Percentiles rank a stretch among this genome's conserved stretches.
Evolutionary conservation across 257 asterid genomes (phyloP).

Genomic region (Gynochthodes officinalis): DNA sequence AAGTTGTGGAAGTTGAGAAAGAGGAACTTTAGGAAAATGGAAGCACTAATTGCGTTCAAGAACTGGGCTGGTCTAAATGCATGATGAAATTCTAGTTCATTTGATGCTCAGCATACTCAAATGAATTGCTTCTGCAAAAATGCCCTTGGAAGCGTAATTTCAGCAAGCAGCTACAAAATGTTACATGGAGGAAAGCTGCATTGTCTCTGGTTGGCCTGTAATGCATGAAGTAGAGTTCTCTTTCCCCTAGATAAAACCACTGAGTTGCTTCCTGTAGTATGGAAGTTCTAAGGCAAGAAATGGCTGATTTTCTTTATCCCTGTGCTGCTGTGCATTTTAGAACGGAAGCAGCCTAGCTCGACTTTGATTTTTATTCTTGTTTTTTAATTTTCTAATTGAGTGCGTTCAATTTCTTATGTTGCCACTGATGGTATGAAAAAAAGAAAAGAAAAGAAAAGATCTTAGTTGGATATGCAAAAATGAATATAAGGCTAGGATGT

Average conservation of each 20-base stretch:
- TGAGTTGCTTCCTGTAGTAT: not conserved
- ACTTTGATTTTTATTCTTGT: not conserved
- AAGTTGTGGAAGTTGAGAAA: conserved; percentile 64
- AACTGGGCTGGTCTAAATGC: conserved; percentile 91
- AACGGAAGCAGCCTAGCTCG: not conserved
- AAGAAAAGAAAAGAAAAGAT: not conserved
- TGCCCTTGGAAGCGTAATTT: not conserved
- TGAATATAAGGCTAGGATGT: not conserved
- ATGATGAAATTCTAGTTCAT: conserved; percentile 28
- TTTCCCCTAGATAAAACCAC: not conserved
- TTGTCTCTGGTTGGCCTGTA: not conserved
- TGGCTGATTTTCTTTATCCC: not conserved
- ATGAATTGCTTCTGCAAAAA: not conserved
- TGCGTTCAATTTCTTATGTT: not conserved
- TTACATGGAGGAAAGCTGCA: not conserved
- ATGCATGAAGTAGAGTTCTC: not conserved
- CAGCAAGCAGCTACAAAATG: not conserved
- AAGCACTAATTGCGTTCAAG: conserved; percentile 80
- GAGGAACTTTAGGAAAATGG: conserved; percentile 67
- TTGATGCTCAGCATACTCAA: not conserved
- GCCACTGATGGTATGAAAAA: not conserved
- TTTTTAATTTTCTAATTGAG: not conserved
- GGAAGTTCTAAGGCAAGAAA: not conserved
- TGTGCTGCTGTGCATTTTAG: not conserved
- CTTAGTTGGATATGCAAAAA: not conserved